A percentile compares a stretch with the other conserved stretches of the same genome.
Evolutionary conservation across 2,329 filamentous ascomycete genomes (phyloP).

Genomic region (Nannizzia gypsea): DNA sequence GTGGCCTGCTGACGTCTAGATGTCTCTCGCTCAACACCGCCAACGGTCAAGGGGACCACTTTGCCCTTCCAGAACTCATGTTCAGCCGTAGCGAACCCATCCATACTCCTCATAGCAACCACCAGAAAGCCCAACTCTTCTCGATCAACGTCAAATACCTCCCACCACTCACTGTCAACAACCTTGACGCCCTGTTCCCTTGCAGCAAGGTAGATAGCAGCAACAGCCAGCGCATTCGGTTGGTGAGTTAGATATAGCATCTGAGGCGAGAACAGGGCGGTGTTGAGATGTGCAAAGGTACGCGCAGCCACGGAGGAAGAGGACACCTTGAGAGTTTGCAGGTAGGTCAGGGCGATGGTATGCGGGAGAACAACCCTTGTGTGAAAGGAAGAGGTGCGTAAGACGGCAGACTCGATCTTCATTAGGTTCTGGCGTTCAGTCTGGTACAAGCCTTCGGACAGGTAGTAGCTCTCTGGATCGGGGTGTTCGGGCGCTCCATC

Average conservation of each 20-base stretch:
- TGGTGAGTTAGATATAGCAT: slow-evolving; percentile 87
- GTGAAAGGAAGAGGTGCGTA: slow-evolving; percentile 67
- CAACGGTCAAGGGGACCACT: slow-evolving; percentile 48
- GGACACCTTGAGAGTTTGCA: slow-evolving; percentile 72
- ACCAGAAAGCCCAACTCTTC: slow-evolving; percentile 91
- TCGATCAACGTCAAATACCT: slow-evolving; percentile 89
- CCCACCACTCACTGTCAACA: slow-evolving; percentile 87
- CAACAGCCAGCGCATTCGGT: slow-evolving; percentile 70
- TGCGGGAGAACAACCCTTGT: slow-evolving; percentile 79
- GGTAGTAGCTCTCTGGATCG: slow-evolving; percentile 50
- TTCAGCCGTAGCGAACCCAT: slow-evolving; percentile 54
- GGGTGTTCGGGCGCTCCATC: slow-evolving; percentile 20
- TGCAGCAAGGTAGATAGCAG: slow-evolving; percentile 81
- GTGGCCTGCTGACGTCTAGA: slow-evolving; percentile 24
- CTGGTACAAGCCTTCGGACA: slow-evolving; percentile 62
- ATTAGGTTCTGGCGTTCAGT: slow-evolving; percentile 53
- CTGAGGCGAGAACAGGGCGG: slow-evolving; percentile 74
- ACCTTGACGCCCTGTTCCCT: slow-evolving; percentile 64
- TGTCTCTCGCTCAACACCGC: slow-evolving; percentile 49
- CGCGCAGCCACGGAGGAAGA: slow-evolving; percentile 48
- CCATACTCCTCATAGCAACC: slow-evolving; percentile 69
- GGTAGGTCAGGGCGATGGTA: slow-evolving; percentile 75
- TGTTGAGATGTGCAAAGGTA: slow-evolving; percentile 70
- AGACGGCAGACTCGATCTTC: slow-evolving; percentile 62
- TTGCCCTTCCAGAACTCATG: slow-evolving; percentile 43